Percentiles rank a stretch among this genome's conserved stretches.
Conservation (phyloP, 306 rosid genomes). For the Lupinus albus region DNA sequence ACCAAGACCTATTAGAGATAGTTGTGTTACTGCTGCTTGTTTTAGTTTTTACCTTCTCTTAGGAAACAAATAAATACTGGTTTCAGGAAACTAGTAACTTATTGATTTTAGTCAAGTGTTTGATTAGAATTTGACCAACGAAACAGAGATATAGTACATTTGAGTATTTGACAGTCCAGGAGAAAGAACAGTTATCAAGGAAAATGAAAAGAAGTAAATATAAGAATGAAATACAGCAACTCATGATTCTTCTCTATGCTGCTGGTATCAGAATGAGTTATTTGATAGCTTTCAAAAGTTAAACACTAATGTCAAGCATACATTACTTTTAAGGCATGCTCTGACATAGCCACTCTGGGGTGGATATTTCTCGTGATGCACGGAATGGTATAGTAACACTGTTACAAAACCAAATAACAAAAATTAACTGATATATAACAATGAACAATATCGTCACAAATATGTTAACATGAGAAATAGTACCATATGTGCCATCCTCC, state of each 20-base stretch:
- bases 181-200: no score
- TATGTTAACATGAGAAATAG: background rate
- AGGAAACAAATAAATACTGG: background rate
- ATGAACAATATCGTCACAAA: conserved; percentile 20
- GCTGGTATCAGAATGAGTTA: conserved; percentile 4
- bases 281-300: background rate
- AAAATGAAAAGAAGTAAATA: background rate
- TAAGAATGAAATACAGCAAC: background rate
- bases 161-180: background rate
- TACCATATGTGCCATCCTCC: conserved; percentile 96
- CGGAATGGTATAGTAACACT: conserved; percentile 82
- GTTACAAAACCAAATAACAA: conserved; percentile 45
- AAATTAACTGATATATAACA: conserved; percentile 30
- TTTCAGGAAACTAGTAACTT: background rate
- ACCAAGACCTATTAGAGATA: no score
- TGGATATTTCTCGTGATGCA: conserved; percentile 67
- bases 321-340: conserved; percentile 95
- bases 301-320: conserved; percentile 43
- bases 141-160: background rate
- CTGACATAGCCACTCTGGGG: conserved; percentile 78
- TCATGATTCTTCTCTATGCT: conserved; percentile 1
- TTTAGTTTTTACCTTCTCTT: conserved; percentile 4
- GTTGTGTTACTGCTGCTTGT: no score
- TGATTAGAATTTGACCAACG: background rate
- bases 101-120: background rate